Percentiles rank a stretch among this genome's conserved stretches.
Conservation (phyloP, 31 red algal genomes). For the Bonnemaisonia californica region DNA sequence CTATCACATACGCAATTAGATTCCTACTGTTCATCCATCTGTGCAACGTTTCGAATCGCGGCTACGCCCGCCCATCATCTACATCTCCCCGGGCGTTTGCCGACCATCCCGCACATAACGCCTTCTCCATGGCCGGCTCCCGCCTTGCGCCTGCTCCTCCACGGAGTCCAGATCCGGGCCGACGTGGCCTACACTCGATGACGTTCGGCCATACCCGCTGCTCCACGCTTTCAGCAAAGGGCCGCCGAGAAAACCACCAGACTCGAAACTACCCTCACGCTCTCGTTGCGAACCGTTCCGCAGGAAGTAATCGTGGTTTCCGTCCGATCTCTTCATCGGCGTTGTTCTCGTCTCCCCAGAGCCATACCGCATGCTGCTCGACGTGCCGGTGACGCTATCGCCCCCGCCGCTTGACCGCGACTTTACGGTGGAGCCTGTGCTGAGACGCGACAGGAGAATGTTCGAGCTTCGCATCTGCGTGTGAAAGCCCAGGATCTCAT, state of each 20-base stretch:
- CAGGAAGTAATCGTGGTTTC: background rate
- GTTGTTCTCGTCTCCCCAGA: background rate
- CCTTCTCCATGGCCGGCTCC: background rate
- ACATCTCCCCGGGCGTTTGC: background rate
- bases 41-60: background rate
- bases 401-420: background rate
- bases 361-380: background rate
- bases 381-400: background rate
- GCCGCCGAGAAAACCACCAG: background rate
- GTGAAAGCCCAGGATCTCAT: background rate
- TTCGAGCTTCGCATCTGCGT: background rate
- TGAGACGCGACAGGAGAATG: background rate
- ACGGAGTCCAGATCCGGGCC: background rate
- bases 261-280: background rate
- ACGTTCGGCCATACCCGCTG: background rate
- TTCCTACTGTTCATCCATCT: background rate
- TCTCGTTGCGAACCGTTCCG: background rate
- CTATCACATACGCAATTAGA: too few relatives aligned
- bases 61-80: background rate
- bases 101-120: background rate
- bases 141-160: background rate
- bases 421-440: background rate
- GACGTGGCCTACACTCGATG: too few relatives aligned
- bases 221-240: background rate
- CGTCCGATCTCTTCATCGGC: background rate